phyloP scores from a whole-genome alignment of 1,284 basidiomycete genomes.

The Xerocomus nothofagi region DNA sequence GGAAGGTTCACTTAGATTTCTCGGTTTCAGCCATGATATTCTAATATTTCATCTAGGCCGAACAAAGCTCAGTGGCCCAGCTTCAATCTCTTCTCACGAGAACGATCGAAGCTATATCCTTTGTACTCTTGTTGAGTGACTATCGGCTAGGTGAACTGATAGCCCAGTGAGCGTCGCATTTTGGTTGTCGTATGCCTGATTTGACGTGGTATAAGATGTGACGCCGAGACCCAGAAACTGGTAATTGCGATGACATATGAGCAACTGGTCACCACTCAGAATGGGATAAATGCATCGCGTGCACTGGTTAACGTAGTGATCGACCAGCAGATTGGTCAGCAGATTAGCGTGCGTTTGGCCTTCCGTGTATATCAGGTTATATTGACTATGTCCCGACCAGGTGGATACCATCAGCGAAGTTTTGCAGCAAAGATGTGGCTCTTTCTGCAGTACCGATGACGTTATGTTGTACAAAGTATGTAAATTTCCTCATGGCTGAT shows the following conservation, averaged over 20 bases:
- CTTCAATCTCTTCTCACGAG: conserved; percentile 74
- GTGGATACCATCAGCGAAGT: conserved; percentile 96
- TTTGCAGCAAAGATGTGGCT: conserved; percentile 91
- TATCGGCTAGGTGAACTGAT: conserved; percentile 89
- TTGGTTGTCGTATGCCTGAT: conserved; percentile 1
- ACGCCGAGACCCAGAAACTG: conserved; percentile 64
- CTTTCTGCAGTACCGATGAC: conserved; percentile 97
- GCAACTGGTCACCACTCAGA: conserved; percentile 79
- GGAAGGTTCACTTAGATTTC: conserved; percentile 56
- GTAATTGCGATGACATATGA: conserved; percentile 77
- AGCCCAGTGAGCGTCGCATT: conserved; percentile 55
- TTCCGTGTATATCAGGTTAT: conserved; percentile 1
- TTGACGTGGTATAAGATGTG: conserved; percentile 52
- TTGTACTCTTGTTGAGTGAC: conserved; percentile 89
- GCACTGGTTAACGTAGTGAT: conserved; percentile 94
- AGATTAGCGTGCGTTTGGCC: conserved; percentile 73
- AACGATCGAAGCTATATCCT: conserved; percentile 90
- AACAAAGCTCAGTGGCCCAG: conserved; percentile 78
- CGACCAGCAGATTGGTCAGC: conserved; percentile 95
- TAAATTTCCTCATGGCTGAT: conserved; percentile 12
- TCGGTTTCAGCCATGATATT: not conserved
- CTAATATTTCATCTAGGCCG: conserved; percentile 51
- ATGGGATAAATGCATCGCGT: conserved; percentile 81
- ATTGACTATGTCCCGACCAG: conserved; percentile 41
- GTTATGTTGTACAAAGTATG: conserved; percentile 93